Conservation (phyloP, 768 basidiomycete genomes). For the Sarcodon sp. region DNA sequence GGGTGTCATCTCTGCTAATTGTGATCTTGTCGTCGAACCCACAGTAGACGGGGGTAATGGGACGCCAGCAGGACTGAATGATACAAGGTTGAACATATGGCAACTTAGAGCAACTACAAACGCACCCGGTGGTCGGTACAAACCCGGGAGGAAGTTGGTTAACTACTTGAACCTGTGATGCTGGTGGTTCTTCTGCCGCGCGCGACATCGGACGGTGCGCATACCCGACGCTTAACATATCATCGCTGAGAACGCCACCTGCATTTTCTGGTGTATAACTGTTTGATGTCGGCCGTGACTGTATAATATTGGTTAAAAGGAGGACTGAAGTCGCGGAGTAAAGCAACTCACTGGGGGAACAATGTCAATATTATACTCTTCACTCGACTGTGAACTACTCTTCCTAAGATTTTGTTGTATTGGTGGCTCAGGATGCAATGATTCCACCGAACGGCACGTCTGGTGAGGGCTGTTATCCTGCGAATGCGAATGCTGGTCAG, state of each 20-base stretch:
- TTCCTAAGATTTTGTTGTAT: not conserved
- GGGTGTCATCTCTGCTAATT: too few relatives aligned
- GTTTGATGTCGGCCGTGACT: not conserved
- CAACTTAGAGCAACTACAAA: too few relatives aligned
- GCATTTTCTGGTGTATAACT: not conserved
- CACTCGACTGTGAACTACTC: not conserved
- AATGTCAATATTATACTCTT: not conserved
- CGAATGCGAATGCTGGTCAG: not conserved
- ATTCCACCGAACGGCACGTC: too few relatives aligned
- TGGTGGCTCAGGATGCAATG: too few relatives aligned
- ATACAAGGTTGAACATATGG: too few relatives aligned
- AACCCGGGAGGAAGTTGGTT: slow-evolving; percentile 2
- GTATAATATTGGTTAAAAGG: not conserved
- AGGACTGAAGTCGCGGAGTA: not conserved
- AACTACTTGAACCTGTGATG: not conserved
- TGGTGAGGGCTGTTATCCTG: too few relatives aligned
- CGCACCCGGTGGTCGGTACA: not conserved
- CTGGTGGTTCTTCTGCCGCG: not conserved
- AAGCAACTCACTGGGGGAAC: not conserved
- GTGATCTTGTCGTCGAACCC: too few relatives aligned
- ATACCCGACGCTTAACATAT: not conserved
- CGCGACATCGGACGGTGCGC: not conserved
- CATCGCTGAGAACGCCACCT: not conserved
- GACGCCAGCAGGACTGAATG: too few relatives aligned
- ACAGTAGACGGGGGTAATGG: too few relatives aligned